These are phyloP conservation scores for Aspergillus sclerotioniger DNA, from an alignment of 495 filamentous ascomycete genomes.

Conservation along the genomic window DNA sequence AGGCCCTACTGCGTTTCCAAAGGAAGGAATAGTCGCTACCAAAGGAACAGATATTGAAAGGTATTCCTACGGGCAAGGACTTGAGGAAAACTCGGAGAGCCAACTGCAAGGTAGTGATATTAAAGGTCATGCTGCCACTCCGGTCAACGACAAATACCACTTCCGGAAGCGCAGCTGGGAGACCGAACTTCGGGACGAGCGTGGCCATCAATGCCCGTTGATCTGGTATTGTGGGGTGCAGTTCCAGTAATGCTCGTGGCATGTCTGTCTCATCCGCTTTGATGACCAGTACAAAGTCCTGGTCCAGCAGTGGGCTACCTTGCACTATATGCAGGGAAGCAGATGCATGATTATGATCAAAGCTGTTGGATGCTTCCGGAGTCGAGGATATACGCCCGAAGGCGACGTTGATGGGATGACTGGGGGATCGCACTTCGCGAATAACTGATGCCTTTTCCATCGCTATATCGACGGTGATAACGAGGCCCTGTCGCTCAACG, in stretches of 20 bases:
- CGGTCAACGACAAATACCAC: conserved; percentile 71
- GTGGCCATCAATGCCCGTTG: conserved; percentile 67
- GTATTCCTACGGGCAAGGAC: conserved; percentile 61
- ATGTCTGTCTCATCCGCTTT: conserved; percentile 52
- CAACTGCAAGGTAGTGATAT: conserved; percentile 52
- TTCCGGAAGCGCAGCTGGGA: conserved; percentile 55
- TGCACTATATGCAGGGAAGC: conserved; percentile 46
- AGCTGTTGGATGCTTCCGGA: conserved; percentile 28
- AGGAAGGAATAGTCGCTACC: conserved; percentile 53
- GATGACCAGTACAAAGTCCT: conserved; percentile 55
- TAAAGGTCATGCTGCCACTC: conserved; percentile 71
- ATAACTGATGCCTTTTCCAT: conserved; percentile 7
- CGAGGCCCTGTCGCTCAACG: background rate
- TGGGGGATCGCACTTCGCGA: conserved; percentile 59
- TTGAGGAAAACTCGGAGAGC: conserved; percentile 69
- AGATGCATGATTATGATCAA: conserved; percentile 55
- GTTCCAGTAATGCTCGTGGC: conserved; percentile 62
- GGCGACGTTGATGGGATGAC: conserved; percentile 63
- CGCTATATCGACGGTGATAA: background rate
- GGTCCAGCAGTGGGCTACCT: conserved; percentile 16
- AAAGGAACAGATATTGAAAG: conserved; percentile 77
- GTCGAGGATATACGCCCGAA: conserved; percentile 56
- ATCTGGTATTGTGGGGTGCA: conserved; percentile 54
- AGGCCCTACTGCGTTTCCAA: conserved; percentile 56
- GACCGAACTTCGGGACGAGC: conserved; percentile 62